A percentile compares a stretch with the other conserved stretches of the same genome.
Evolutionary conservation across 2,329 filamentous ascomycete species (phyloP).

Genomic region (Ophiostoma perfectum): DNA sequence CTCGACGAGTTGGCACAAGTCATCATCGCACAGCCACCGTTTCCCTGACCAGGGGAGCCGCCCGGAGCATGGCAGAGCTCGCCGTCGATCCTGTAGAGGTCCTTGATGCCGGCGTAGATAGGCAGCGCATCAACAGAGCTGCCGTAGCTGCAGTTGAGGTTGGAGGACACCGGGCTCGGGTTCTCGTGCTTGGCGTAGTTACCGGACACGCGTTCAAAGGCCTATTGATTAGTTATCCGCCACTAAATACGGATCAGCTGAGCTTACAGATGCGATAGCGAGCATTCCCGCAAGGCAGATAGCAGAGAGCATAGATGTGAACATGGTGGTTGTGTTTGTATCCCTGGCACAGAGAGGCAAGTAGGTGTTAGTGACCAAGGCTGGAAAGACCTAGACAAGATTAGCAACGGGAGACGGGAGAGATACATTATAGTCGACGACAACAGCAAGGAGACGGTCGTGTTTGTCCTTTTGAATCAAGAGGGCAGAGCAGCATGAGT

Average conservation of each 20-base stretch:
- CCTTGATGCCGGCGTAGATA: constrained; percentile 14
- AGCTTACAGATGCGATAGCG: neutral
- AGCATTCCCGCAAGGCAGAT: neutral
- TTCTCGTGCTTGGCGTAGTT: neutral
- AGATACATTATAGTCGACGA: neutral
- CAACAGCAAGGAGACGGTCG: neutral
- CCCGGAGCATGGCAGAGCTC: constrained; percentile 7
- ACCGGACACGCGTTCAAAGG: neutral
- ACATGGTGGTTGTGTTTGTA: neutral
- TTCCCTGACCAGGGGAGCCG: neutral
- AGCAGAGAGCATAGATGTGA: neutral
- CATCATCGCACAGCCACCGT: constrained; percentile 18
- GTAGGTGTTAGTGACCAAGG: too few species aligned
- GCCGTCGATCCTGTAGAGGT: constrained; percentile 13
- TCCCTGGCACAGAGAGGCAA: too few species aligned
- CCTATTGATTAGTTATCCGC: neutral
- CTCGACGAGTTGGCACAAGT: constrained; percentile 8
- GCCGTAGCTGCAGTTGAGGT: constrained; percentile 17
- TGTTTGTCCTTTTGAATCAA: neutral
- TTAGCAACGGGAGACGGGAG: too few species aligned
- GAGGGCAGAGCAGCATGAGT: too few species aligned
- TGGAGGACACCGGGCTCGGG: neutral
- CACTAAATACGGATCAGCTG: neutral
- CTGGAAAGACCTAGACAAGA: too few species aligned
- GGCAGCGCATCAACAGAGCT: constrained; percentile 7